Evolutionary conservation across 2,329 filamentous ascomycete genomes (phyloP), one percentile per base, ranked within the genome.

Genomic region (Hypoxylon sp.): DNA sequence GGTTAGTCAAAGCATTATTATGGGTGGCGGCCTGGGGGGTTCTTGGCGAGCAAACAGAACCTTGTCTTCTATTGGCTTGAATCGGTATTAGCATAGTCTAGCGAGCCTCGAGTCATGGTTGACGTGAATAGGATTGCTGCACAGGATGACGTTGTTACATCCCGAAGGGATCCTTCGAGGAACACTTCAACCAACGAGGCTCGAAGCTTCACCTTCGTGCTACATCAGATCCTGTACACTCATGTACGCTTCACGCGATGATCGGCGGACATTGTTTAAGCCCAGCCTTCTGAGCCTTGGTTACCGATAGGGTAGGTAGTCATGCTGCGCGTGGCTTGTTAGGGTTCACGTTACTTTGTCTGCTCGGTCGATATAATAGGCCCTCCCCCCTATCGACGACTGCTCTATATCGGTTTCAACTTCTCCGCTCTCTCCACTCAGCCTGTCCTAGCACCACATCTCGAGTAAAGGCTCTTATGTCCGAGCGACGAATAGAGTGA

Each of bases 231-330:
- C 57, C 56, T 25, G 23, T 59, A n/a, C 62, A 21, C 25, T 59
- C 51, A 67, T 65, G 61, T 60, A 68, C 19, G 43, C 23, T 60
- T 63, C 63, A 62, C 63, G 63, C 60, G 48, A 62, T 68, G 68
- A 68, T 70, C 65, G 62, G 59, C 65, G 45, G 61, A 41, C 61
- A n/a, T 59, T 60, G 64, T 64, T 64, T 14, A 32, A 60, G 49
- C 49, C 57, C 34, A 62, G 63, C 56, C 50, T 43, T 38, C 48
- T 30, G 61, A 62, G 46, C 19, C 53, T 48, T 55, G 43, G n/a
- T 19, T 60, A 25, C 50, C 34, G 19, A 58, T 57, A 46, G 19
- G 52, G 38, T 36, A 30, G 52, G 38, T 36, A 30, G 46, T 28
- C 53, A 38, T 30, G 32, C 45, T 45, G 49, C 53, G 49, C 53